Percentiles rank a stretch among this genome's conserved stretches.
phyloP scores from a whole-genome alignment of 331 rosid genomes.

The Cydonia oblonga region DNA sequence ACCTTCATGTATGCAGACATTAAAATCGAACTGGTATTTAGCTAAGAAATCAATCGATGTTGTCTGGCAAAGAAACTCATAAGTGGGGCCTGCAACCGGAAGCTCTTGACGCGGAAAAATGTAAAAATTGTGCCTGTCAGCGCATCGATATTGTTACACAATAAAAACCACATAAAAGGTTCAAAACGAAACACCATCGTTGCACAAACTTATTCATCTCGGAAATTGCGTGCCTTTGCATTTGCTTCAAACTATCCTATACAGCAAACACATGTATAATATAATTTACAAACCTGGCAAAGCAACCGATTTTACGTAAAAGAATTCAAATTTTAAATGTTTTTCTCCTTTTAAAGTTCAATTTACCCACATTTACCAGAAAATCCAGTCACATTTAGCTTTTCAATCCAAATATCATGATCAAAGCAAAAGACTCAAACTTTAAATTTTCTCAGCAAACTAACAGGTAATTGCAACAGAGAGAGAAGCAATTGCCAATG shows the following conservation, averaged over 20 bases:
- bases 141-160: not conserved
- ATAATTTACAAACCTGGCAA: not conserved
- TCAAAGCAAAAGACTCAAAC: not conserved
- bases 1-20: constrained; percentile 82
- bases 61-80: constrained; percentile 85
- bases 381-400: not conserved
- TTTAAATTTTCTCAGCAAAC: not conserved
- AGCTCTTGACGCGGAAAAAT: constrained; percentile 76
- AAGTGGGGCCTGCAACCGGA: constrained; percentile 29
- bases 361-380: not conserved
- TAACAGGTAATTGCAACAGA: not conserved
- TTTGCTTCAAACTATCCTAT: not conserved
- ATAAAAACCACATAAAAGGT: not conserved
- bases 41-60: constrained; percentile 86
- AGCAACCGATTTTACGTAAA: not conserved
- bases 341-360: not conserved
- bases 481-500: not conserved
- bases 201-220: not conserved
- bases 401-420: not conserved
- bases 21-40: constrained; percentile 82
- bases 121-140: constrained; percentile 73
- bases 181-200: not conserved
- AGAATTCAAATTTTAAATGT: not conserved
- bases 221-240: not conserved
- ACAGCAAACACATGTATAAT: not conserved